Percentiles rank a stretch among this genome's conserved stretches.
These are phyloP conservation scores for Xylariaceae sp. DNA, from an alignment of 2,329 filamentous ascomycete genomes.

Conservation along the genomic window DNA sequence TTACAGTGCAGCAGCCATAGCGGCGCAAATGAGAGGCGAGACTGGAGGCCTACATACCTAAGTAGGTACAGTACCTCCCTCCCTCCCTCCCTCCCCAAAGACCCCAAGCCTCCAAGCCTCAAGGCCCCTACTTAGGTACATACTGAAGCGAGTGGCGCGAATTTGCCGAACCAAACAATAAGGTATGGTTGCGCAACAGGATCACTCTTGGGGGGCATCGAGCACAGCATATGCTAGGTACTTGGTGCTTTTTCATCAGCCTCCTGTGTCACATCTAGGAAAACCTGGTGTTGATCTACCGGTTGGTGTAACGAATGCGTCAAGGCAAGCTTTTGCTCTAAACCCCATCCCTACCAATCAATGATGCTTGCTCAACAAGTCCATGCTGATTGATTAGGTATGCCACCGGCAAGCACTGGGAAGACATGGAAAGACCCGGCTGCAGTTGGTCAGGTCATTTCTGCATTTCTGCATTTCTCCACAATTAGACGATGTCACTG, in stretches of 20 bases:
- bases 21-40: too few relatives aligned
- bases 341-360: constrained; percentile 13
- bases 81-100: too few relatives aligned
- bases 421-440: constrained; percentile 10
- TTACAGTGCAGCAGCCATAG: too few relatives aligned
- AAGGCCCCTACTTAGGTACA: constrained; percentile 1
- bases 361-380: neutral
- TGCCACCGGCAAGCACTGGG: too few relatives aligned
- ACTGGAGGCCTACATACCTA: too few relatives aligned
- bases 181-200: constrained; percentile 2
- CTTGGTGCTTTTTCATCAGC: constrained; percentile 16
- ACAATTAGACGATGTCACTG: constrained; percentile 26
- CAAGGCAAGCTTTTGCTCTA: constrained; percentile 18
- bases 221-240: constrained; percentile 2
- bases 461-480: constrained; percentile 19
- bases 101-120: neutral
- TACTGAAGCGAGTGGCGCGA: constrained; percentile 20
- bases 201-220: neutral
- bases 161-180: constrained; percentile 18
- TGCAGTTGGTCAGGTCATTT: constrained; percentile 17
- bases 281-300: constrained; percentile 18
- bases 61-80: neutral
- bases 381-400: too few relatives aligned
- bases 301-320: constrained; percentile 18
- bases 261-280: constrained; percentile 22